Evolutionary conservation across 805 yeast species (phyloP).

Genomic region (Kluyveromyces starmeri): DNA sequence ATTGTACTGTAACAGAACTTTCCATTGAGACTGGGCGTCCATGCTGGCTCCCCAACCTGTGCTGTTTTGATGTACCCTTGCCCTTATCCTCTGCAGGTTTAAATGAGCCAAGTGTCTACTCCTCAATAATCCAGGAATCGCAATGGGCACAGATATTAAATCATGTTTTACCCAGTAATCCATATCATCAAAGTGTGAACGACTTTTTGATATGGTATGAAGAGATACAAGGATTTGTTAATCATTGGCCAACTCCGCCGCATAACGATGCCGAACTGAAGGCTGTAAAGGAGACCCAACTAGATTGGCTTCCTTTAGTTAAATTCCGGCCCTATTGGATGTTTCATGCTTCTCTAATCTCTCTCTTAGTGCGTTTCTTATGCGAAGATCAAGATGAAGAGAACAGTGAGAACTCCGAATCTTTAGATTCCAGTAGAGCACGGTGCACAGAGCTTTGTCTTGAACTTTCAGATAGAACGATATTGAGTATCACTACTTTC

Average conservation of each 20-base stretch:
- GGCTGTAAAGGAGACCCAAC: conserved; percentile 17
- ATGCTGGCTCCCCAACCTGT: conserved; percentile 38
- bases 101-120: conserved; percentile 45
- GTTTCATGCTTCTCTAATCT: conserved; percentile 45
- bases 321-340: conserved; percentile 51
- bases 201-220: conserved; percentile 44
- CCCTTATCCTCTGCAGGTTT: conserved; percentile 39
- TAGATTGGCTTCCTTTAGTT: conserved; percentile 46
- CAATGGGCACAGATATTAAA: conserved; percentile 40
- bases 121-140: conserved; percentile 49
- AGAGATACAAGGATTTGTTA: conserved; percentile 34
- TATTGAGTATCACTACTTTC: conserved; percentile 39
- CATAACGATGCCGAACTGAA: conserved; percentile 30
- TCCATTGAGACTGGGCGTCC: conserved; percentile 62
- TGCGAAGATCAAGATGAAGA: conserved; percentile 33
- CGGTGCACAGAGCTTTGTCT: conserved; percentile 44
- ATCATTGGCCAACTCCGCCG: conserved; percentile 39
- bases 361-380: conserved; percentile 47
- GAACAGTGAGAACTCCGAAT: conserved; percentile 37
- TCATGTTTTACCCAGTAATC: conserved; percentile 32
- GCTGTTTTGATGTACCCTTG: conserved; percentile 39
- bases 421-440: no score
- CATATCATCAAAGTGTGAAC: conserved; percentile 25
- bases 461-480: conserved; percentile 44
- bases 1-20: conserved; percentile 54